phyloP scores from a whole-genome alignment of 495 filamentous ascomycete species.

The Haplographium delicatum region DNA sequence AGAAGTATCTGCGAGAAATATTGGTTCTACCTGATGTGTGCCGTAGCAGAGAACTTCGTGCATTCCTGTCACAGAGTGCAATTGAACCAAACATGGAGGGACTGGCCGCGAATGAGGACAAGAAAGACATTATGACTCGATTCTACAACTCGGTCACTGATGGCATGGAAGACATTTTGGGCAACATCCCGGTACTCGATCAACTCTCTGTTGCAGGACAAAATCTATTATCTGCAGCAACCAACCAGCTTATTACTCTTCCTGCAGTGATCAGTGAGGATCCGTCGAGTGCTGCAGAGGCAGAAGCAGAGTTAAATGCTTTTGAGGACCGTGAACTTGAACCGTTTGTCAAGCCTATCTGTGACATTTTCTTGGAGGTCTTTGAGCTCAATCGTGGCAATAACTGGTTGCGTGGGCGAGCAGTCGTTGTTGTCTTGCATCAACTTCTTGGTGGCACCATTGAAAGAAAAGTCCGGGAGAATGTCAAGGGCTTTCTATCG shows the following conservation, averaged over 20 bases:
- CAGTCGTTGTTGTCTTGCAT: constrained; percentile 91
- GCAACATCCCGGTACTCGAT: constrained; percentile 92
- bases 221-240: constrained; percentile 85
- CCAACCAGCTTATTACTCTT: constrained; percentile 61
- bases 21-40: constrained; percentile 89
- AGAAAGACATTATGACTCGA: constrained; percentile 85
- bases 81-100: constrained; percentile 54
- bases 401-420: constrained; percentile 89
- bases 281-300: constrained; percentile 72
- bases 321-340: constrained; percentile 86
- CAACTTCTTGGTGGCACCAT: constrained; percentile 84
- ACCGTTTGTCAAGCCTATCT: constrained; percentile 97
- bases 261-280: constrained; percentile 47
- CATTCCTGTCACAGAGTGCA: constrained; percentile 87
- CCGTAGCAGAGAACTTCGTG: constrained; percentile 83
- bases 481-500: constrained; percentile 58
- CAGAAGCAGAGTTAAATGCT: constrained; percentile 88
- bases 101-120: constrained; percentile 47
- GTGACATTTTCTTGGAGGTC: constrained; percentile 92
- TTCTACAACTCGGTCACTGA: constrained; percentile 95
- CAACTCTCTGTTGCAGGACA: constrained; percentile 90
- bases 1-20: constrained; percentile 79
- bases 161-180: constrained; percentile 96
- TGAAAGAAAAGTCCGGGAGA: constrained; percentile 87
- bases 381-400: constrained; percentile 93